Conservation (phyloP, 495 filamentous ascomycete species). For the Trichoderma orchidacearum region DNA sequence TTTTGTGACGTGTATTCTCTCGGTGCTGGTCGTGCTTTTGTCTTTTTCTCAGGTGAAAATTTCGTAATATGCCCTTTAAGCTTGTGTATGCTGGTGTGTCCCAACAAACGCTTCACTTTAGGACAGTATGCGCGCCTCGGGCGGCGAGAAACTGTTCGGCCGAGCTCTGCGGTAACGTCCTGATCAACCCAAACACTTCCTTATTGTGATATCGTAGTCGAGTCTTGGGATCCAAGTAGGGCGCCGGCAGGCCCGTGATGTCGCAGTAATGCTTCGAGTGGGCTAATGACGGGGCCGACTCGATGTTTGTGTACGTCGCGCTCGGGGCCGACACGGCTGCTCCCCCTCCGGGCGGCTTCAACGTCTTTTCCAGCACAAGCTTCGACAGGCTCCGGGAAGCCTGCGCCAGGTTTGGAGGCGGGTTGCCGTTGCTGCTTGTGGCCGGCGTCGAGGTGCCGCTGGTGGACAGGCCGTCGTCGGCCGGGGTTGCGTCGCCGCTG, state of each 20-base stretch:
- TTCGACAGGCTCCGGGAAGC: slow-evolving; percentile 73
- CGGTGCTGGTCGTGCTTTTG: background rate
- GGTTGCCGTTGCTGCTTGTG: slow-evolving; percentile 18
- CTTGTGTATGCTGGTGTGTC: background rate
- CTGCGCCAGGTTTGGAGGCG: slow-evolving; percentile 61
- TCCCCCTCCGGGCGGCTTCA: slow-evolving; percentile 15
- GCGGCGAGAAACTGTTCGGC: slow-evolving; percentile 81
- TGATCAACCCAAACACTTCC: slow-evolving; percentile 74
- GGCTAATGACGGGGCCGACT: slow-evolving; percentile 72
- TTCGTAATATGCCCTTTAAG: background rate
- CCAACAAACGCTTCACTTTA: slow-evolving; percentile 43
- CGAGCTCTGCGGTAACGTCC: slow-evolving; percentile 60
- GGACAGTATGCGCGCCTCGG: slow-evolving; percentile 77
- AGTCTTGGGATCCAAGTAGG: slow-evolving; percentile 89
- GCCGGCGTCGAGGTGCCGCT: slow-evolving; percentile 49
- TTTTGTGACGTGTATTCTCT: background rate
- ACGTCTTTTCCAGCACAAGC: slow-evolving; percentile 63
- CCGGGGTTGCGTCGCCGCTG: slow-evolving; percentile 63
- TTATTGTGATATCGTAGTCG: slow-evolving; percentile 76
- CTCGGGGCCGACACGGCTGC: slow-evolving; percentile 40
- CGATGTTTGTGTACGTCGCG: slow-evolving; percentile 90
- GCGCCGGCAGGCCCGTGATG: slow-evolving; percentile 75
- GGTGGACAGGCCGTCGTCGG: slow-evolving; percentile 36
- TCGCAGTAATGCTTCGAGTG: slow-evolving; percentile 82
- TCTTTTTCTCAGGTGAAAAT: background rate